Conservation (phyloP, 1,139 yeast species). For the Diutina neorugosa region DNA sequence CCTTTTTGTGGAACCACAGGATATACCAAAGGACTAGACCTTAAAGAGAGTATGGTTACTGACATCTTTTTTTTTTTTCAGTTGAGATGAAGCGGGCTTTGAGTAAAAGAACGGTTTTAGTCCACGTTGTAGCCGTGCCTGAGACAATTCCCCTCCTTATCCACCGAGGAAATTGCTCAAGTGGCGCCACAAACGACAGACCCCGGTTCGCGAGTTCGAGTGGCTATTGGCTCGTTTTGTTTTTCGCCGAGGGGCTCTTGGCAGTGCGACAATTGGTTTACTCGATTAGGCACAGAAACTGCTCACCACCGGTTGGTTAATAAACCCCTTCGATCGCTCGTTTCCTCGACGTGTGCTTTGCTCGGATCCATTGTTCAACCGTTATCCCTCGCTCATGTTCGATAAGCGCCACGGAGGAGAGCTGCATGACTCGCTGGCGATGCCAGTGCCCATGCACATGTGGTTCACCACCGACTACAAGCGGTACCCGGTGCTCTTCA, state of each 20-base stretch:
- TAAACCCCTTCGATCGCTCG: too few relatives aligned
- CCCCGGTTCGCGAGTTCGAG: not conserved
- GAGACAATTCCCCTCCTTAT: not conserved
- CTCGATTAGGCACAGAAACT: not conserved
- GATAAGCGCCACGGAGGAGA: not conserved
- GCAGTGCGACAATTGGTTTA: not conserved
- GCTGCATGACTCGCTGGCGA: not conserved
- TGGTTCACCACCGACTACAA: constrained; percentile 38
- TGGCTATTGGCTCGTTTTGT: not conserved
- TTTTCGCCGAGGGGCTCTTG: not conserved
- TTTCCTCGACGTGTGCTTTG: not conserved
- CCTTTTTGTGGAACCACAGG: too few relatives aligned
- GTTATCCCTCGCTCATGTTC: not conserved
- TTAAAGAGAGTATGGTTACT: too few relatives aligned
- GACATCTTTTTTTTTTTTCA: too few relatives aligned
- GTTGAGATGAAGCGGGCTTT: too few relatives aligned
- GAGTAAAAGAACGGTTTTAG: too few relatives aligned
- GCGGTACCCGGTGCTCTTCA: constrained; percentile 51
- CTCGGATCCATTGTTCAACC: not conserved
- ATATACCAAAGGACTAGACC: too few relatives aligned
- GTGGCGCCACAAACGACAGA: not conserved
- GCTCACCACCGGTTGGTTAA: not conserved
- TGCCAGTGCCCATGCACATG: constrained; percentile 34
- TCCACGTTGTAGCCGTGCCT: too few relatives aligned
- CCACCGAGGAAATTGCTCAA: not conserved